Base-by-base conservation (phyloP, 352 stramenopile genomes). In the Pythium diclinum region DNA sequence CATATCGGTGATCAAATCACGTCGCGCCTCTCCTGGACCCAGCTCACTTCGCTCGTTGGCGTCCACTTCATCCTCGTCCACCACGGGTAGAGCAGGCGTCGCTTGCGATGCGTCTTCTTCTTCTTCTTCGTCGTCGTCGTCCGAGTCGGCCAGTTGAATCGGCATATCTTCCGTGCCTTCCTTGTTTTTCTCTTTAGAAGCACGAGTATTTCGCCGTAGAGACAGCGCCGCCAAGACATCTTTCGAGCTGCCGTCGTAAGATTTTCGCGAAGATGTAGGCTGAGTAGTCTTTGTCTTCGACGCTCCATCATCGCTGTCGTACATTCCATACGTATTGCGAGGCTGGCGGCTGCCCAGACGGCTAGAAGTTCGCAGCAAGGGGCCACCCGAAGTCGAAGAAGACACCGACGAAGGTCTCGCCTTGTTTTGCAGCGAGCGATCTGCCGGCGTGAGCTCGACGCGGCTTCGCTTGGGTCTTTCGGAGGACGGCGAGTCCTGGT, bases 161-260 rank as follows among this genome's bases (percentile, higher is more conserved):
- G 64, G 64, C 64, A 71, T 71, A 36, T 65, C 64, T 56, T 63
- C 57, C 9, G 64, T 64, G 21, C 56, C 64, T 49, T 63, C 64
- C 33, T 61, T 63, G 34, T 36, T 42, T 19, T 63, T 63, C 10
- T 38, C 23, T 16, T 51, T 51, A 6, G 53, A 33, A 4, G 33
- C 36, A 3, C 62, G 54, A n/a, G 33, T 61, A 38, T 42, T 70
- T 57, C 57, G 21, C 36, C 62, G 46, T 9, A 58, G 17, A 32
- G 11, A 6, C 3, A 61, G 17, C 19, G 32, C 10, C 33, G 46
- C 0, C 6, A 19, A 10, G 6, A 1, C 21, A 14, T 13, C 30
- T 11, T 30, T 51, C 8, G 44, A 16, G 44, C 21, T 51, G 6
- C 44, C 9, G 17, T 23, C 19, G 16, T 16, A 51, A 6, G 44